Conservation (phyloP, 2,329 filamentous ascomycete genomes). For the Cladosporium cucumerinum region DNA sequence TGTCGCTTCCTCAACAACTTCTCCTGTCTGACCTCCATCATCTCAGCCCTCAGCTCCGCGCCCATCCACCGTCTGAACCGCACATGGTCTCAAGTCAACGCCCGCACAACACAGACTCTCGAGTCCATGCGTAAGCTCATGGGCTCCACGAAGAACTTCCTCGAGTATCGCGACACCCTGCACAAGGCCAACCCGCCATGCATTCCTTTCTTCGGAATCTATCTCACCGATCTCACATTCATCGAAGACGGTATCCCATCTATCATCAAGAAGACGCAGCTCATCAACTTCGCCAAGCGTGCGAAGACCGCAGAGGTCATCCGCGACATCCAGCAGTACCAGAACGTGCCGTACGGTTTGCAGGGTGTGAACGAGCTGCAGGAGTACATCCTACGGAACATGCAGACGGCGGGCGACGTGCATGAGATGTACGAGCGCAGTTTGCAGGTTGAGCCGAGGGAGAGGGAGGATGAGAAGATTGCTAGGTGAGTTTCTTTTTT, state of each 20-base stretch:
- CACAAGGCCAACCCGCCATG: conserved; percentile 93
- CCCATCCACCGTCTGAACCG: conserved; percentile 90
- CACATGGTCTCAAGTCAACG: conserved; percentile 91
- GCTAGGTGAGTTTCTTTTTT: conserved; percentile 69
- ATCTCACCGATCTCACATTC: conserved; percentile 94
- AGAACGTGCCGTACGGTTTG: conserved; percentile 92
- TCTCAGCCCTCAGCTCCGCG: conserved; percentile 89
- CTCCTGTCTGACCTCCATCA: conserved; percentile 94
- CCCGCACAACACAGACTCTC: conserved; percentile 72
- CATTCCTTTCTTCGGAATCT: conserved; percentile 99
- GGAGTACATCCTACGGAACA: conserved; percentile 94
- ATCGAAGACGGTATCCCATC: conserved; percentile 98
- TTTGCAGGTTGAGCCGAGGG: conserved; percentile 85
- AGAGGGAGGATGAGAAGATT: conserved; percentile 98
- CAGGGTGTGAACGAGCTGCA: conserved; percentile 88
- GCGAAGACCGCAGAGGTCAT: conserved; percentile 98
- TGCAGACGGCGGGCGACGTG: conserved; percentile 91
- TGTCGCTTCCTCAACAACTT: conserved; percentile 93
- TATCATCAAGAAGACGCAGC: conserved; percentile 89
- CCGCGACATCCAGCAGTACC: conserved; percentile 96
- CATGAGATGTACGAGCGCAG: conserved; percentile 99
- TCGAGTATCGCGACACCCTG: conserved; percentile 88
- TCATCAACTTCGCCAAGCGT: conserved; percentile 98
- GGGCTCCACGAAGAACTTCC: conserved; percentile 97
- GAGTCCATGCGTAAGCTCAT: conserved; percentile 93